Evolutionary conservation across 805 yeast species (phyloP).

Genomic region (Metschnikowia colocasiae): DNA sequence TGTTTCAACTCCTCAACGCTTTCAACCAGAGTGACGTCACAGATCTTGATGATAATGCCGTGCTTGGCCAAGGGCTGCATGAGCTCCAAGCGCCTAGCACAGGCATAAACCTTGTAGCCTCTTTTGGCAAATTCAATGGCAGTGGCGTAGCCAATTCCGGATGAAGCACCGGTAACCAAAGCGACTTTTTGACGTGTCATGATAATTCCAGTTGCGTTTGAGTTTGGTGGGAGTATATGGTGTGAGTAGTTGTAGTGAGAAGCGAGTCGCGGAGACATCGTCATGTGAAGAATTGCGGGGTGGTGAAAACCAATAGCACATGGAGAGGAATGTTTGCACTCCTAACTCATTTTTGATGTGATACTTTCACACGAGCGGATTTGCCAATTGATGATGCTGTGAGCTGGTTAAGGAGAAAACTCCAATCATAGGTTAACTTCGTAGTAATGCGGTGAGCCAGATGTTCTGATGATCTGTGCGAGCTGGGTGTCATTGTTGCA

Average conservation of each 20-base stretch:
- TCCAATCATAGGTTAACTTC: too few relatives aligned
- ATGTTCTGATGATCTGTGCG: too few relatives aligned
- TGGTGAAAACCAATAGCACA: not conserved
- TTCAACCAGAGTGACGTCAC: slow-evolving; percentile 57
- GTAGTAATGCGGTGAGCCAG: too few relatives aligned
- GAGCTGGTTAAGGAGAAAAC: too few relatives aligned
- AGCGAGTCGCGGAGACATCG: not conserved
- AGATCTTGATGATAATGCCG: slow-evolving; percentile 43
- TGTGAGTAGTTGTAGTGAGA: too few relatives aligned
- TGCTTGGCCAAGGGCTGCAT: slow-evolving; percentile 51
- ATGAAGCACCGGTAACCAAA: slow-evolving; percentile 57
- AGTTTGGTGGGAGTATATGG: too few relatives aligned
- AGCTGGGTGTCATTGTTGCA: too few relatives aligned
- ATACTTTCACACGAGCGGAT: too few relatives aligned
- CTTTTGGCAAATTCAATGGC: slow-evolving; percentile 45
- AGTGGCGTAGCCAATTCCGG: slow-evolving; percentile 54
- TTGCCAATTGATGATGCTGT: too few relatives aligned
- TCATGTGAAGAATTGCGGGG: not conserved
- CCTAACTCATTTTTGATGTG: too few relatives aligned
- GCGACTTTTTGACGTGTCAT: slow-evolving; percentile 38
- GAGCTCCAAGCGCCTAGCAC: slow-evolving; percentile 63
- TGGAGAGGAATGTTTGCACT: not conserved
- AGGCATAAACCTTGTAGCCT: slow-evolving; percentile 64
- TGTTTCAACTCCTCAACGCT: slow-evolving; percentile 45
- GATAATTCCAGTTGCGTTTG: not conserved